phyloP scores from a whole-genome alignment of 2,329 filamentous ascomycete genomes.

The Aspergillus aculeatus region DNA sequence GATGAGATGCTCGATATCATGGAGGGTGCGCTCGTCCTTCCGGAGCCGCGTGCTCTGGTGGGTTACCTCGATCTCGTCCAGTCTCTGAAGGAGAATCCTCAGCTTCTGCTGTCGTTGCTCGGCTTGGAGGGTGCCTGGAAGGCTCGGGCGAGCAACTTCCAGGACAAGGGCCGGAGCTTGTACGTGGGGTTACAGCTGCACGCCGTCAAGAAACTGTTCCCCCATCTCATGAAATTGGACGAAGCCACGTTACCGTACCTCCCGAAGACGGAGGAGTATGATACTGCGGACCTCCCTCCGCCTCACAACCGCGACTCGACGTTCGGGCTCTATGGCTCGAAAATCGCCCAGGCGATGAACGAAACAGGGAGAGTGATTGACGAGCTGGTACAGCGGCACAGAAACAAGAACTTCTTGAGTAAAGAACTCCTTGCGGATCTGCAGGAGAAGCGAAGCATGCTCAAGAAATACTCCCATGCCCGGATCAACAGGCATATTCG shows the following conservation, averaged over 20 bases:
- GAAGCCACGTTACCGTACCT: slow-evolving; percentile 16
- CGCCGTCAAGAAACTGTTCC: slow-evolving; percentile 27
- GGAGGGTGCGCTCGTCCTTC: slow-evolving; percentile 35
- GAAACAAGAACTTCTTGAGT: slow-evolving; percentile 16
- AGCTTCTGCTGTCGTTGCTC: slow-evolving; percentile 28
- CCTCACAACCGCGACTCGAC: neutral
- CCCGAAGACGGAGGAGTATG: neutral
- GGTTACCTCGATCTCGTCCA: slow-evolving; percentile 32
- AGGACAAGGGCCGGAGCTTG: slow-evolving; percentile 27
- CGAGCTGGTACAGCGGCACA: neutral
- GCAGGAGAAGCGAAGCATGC: slow-evolving; percentile 23
- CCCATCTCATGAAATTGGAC: slow-evolving; percentile 29
- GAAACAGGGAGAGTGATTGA: slow-evolving; percentile 28
- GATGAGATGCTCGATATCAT: slow-evolving; percentile 65
- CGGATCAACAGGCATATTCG: slow-evolving; percentile 18
- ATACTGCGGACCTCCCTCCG: neutral
- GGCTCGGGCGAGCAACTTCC: slow-evolving; percentile 16
- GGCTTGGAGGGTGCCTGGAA: slow-evolving; percentile 24
- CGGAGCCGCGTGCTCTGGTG: slow-evolving; percentile 31
- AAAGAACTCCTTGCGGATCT: slow-evolving; percentile 26
- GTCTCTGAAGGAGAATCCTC: slow-evolving; percentile 26
- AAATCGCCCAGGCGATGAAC: neutral
- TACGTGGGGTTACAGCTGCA: slow-evolving; percentile 24
- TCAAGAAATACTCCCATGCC: slow-evolving; percentile 33
- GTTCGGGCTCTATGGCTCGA: neutral